Evolutionary conservation across 768 basidiomycete genomes (phyloP).

Genomic region (Rhizopogon vesiculosus): DNA sequence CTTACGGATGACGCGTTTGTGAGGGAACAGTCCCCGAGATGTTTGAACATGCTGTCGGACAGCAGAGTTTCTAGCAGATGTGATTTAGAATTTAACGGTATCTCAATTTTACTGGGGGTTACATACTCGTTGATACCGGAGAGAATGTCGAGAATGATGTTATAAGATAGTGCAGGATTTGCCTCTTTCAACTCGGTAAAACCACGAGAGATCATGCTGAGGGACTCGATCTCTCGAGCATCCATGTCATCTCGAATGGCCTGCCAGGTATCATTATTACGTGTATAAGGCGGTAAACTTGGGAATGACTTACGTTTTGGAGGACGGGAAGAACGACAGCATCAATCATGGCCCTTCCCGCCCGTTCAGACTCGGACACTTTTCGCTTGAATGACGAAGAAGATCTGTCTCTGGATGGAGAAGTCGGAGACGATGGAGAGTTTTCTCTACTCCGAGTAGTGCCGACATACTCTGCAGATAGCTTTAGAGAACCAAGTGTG

Average conservation of each 20-base stretch:
- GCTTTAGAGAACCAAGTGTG: slow-evolving; percentile 63
- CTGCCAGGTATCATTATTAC: slow-evolving; percentile 30
- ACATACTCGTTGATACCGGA: slow-evolving; percentile 89
- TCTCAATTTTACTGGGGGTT: neutral
- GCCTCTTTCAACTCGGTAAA: slow-evolving; percentile 81
- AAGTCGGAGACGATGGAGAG: slow-evolving; percentile 33
- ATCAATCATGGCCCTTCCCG: slow-evolving; percentile 68
- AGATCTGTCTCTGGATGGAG: slow-evolving; percentile 33
- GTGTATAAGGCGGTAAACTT: neutral
- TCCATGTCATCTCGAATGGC: slow-evolving; percentile 81
- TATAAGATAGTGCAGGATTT: slow-evolving; percentile 84
- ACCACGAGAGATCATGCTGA: slow-evolving; percentile 86
- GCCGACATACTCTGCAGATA: slow-evolving; percentile 81
- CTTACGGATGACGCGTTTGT: slow-evolving; percentile 71
- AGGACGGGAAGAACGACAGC: slow-evolving; percentile 82
- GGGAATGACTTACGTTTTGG: slow-evolving; percentile 50
- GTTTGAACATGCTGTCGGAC: slow-evolving; percentile 82
- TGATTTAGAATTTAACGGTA: slow-evolving; percentile 2
- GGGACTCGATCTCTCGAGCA: slow-evolving; percentile 80
- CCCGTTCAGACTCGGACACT: slow-evolving; percentile 55
- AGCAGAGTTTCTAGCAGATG: slow-evolving; percentile 56
- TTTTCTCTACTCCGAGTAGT: slow-evolving; percentile 55
- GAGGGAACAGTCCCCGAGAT: slow-evolving; percentile 74
- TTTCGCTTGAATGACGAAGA: slow-evolving; percentile 41
- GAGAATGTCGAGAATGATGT: slow-evolving; percentile 83